These are phyloP conservation scores for Scalesia atractyloides DNA, from an alignment of 129 eudicot species.

Conservation along the genomic window DNA sequence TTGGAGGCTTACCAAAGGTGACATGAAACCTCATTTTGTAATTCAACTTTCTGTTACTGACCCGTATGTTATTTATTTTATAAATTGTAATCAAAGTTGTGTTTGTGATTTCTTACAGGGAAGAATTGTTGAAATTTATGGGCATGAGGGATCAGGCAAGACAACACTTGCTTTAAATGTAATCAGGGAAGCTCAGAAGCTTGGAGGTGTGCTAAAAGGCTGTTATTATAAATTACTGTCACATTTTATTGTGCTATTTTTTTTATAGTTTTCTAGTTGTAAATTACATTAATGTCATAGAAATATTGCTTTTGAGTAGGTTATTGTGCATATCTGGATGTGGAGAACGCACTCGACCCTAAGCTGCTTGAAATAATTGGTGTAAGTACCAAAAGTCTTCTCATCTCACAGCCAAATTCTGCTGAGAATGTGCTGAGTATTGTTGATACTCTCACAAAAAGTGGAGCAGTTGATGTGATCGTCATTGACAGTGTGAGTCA, in stretches of 20 bases:
- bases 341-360: conserved; percentile 89
- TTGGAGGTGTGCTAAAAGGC: conserved; percentile 65
- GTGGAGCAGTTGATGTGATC: conserved; percentile 91
- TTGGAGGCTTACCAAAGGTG: conserved; percentile 98
- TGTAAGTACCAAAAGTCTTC: conserved; percentile 73
- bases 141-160: conserved; percentile 96
- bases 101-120: conserved; percentile 52
- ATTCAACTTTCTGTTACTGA: neutral
- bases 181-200: conserved; percentile 95
- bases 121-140: conserved; percentile 92
- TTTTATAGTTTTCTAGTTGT: neutral
- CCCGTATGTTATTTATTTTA: neutral
- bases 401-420: conserved; percentile 88
- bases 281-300: neutral
- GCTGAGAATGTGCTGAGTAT: conserved; percentile 91
- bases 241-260: conserved; percentile 2
- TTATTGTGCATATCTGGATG: conserved; percentile 92
- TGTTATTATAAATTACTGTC: neutral
- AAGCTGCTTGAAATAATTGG: conserved; percentile 74
- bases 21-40: neutral
- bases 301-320: conserved; percentile 45
- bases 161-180: conserved; percentile 94
- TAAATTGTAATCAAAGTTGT: neutral
- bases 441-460: conserved; percentile 84
- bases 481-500: conserved; percentile 90